Evolutionary conservation across 164 flowering plant genomes (phyloP), one percentile per base, ranked within the genome.

Genomic region (Berberis thunbergii): DNA sequence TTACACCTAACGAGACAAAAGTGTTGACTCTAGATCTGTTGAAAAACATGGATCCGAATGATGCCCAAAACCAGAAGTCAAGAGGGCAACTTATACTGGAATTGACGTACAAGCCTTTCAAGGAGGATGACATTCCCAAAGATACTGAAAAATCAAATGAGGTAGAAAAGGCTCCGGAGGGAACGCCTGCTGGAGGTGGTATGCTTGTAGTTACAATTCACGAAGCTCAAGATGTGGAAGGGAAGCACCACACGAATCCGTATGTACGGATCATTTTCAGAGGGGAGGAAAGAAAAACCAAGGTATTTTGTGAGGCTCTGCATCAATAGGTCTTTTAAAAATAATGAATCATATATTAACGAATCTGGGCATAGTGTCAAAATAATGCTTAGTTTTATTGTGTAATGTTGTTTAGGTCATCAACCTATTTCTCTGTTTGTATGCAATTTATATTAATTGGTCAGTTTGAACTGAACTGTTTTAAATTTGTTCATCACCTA

Each of bases 231-330:
- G 97, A 87, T 71, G 66, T 89, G 13, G 94, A 89, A 77, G 97
- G 97, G 52, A 87, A 89, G 80, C 84, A 89, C 76, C 97, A 89
- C 74, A 89, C 91, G 10, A 89, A 87, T 73, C 97, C 97, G 13
- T 77, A 70, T 64, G 97, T 69, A 2, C 79, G 90, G 6, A 42
- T 89, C 48, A 74, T 86, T 49, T 89, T 86, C 71, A 81, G 71
- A 68, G 97, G 97, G 42, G 94, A 89, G 70, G 94, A 86, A 71
- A 80, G 45, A 68, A 87, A 73, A 72, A 87, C 97, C 4, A 89
- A 85, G 97, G 96, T 87, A 85, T 45, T 45, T 45, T 11, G 7
- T 53, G 1, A 40, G 10, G 0, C 2, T 4, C 0, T 52, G 8
- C 3, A 3, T 8, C 12, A 5, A 0, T 8, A 8, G 1, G 8